Percentiles rank a stretch among this genome's conserved stretches.
Conservation (phyloP, 306 rosid genomes). For the Begonia fuchsioides region DNA sequence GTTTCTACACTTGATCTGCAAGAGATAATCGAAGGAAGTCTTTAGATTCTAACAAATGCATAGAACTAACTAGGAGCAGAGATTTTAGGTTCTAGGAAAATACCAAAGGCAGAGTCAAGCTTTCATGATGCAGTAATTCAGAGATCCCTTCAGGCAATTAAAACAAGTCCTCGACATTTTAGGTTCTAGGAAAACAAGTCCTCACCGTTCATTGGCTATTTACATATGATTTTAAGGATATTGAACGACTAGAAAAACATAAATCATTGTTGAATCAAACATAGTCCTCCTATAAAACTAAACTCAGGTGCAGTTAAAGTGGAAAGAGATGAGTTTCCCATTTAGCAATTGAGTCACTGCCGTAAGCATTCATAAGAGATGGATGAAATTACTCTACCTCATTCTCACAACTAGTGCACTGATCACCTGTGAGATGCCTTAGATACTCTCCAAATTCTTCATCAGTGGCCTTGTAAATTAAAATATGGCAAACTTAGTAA, state of each 20-base stretch:
- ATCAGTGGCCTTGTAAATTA: slow-evolving; percentile 67
- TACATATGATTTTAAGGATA: too few relatives aligned
- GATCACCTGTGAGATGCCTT: slow-evolving; percentile 63
- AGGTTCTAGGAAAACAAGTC: too few relatives aligned
- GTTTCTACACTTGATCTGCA: slow-evolving; percentile 85
- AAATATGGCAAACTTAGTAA: not conserved
- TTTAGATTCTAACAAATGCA: not conserved
- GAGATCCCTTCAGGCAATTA: slow-evolving; percentile 93
- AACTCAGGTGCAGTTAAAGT: too few relatives aligned
- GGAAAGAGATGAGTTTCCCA: not conserved
- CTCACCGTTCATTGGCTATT: too few relatives aligned
- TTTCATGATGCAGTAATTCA: slow-evolving; percentile 76
- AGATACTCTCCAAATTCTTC: slow-evolving; percentile 94
- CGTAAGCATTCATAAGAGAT: not conserved
- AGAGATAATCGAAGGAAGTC: slow-evolving; percentile 10
- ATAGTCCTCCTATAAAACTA: not conserved
- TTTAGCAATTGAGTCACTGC: too few relatives aligned
- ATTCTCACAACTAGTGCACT: slow-evolving; percentile 61
- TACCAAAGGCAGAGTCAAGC: slow-evolving; percentile 70
- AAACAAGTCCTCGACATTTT: too few relatives aligned
- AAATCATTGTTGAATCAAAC: not conserved
- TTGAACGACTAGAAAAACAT: too few relatives aligned
- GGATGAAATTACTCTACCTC: slow-evolving; percentile 35
- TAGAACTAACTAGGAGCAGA: not conserved
- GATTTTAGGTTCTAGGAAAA: not conserved